phyloP scores from a whole-genome alignment of 345 rosid species.

The Physaria fendleri region DNA sequence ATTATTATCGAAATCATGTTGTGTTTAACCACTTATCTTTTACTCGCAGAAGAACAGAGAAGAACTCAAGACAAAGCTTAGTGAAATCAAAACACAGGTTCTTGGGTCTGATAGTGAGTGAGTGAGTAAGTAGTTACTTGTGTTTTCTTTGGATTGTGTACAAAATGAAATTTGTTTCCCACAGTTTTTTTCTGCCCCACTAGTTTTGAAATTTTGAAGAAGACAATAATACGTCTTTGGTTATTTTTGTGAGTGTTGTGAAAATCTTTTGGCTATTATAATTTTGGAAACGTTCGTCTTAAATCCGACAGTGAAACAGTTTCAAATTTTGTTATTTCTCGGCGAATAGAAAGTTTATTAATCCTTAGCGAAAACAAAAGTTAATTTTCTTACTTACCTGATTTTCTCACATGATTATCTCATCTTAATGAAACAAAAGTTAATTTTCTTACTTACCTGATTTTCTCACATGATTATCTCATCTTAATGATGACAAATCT shows the following conservation, averaged over 20 bases:
- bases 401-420: too few species aligned
- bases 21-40: background rate
- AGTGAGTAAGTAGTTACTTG: background rate
- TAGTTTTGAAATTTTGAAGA: background rate
- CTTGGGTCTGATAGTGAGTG: conserved; percentile 47
- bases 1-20: background rate
- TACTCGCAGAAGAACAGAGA: conserved; percentile 41
- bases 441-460: too few species aligned
- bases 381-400: too few species aligned
- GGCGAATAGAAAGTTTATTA: too few species aligned
- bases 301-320: too few species aligned
- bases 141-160: background rate
- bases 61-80: conserved; percentile 54
- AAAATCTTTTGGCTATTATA: background rate
- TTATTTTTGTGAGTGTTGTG: background rate
- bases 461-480: too few species aligned
- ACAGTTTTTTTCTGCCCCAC: background rate
- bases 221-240: background rate
- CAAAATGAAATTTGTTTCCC: background rate
- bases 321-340: too few species aligned
- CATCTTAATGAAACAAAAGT: too few species aligned
- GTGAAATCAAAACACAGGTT: conserved; percentile 63
- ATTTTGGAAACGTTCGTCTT: background rate
- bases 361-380: too few species aligned
- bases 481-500: too few species aligned